Base-by-base conservation (phyloP, 2,329 filamentous ascomycete genomes). In the Tolypocladium capitatum region DNA sequence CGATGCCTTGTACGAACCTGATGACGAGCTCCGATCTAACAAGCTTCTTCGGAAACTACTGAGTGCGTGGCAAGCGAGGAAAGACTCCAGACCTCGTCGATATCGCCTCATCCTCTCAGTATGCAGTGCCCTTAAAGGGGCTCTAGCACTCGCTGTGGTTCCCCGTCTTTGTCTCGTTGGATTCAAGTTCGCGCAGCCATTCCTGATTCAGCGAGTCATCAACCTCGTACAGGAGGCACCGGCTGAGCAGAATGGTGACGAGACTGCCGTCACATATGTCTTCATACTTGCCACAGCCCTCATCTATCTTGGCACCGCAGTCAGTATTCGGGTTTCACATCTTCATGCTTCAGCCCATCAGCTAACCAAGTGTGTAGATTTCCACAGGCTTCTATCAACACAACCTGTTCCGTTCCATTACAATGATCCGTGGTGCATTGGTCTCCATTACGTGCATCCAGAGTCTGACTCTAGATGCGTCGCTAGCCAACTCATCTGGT, bases 361-460 rank as follows among this genome's bases (percentile, higher is more conserved):
- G 20, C 43, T 40, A 8, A 28, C 21, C 34, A n/a, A 5, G 10
- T 14, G 13, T 30, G 13, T 33, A 57, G 55, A 13, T 55, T 2
- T 30, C 51, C 4, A 49, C 35, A 5, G 50, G 53, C 5, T 57
- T 56, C 33, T 57, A 53, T 32, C 55, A 57, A 43, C 55, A 59
- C n/a, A 46, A 60, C 21, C 53, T 57, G 0, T 53, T 48, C 27
- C 63, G 68, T 0, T 55, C 53, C 11, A 50, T 58, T 18, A 57
- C 56, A 7, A 64, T 64, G 57, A 48, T 53, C 2, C 58, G 68
- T 9, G 61, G 56, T 0, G 54, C 56, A 14, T 54, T 67, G 2
- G 50, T 59, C 5, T 53, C 60, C 0, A 52, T 54, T 8, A 51
- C 65, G 1, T 58, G 2, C 63, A 63, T 30, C 46, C 53, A 38